These are phyloP conservation scores for Mycena filopes DNA, from an alignment of 768 basidiomycete species.

Conservation along the genomic window DNA sequence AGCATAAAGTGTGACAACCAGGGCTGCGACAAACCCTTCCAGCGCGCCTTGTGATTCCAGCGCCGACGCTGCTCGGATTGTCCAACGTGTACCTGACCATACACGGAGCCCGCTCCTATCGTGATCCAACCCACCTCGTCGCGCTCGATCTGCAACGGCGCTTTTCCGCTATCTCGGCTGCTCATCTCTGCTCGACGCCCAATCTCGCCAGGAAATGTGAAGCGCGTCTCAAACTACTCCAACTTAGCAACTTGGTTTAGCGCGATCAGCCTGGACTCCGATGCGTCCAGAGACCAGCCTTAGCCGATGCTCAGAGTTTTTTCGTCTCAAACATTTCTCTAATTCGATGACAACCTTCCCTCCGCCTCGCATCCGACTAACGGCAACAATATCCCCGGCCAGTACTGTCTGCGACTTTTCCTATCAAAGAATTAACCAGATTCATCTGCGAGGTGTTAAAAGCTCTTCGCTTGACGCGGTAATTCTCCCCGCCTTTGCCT, in stretches of 20 bases:
- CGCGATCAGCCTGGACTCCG: conserved; percentile 30
- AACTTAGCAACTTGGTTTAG: conserved; percentile 25
- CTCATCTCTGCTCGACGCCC: conserved; percentile 12
- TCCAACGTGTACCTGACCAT: conserved; percentile 18
- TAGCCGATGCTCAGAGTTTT: too few species aligned
- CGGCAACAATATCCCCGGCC: conserved; percentile 41
- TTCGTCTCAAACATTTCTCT: conserved; percentile 42
- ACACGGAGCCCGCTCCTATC: conserved; percentile 37
- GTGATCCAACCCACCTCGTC: conserved; percentile 32
- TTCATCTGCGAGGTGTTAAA: conserved; percentile 32
- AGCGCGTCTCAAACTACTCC: conserved; percentile 26
- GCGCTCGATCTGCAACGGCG: conserved; percentile 14
- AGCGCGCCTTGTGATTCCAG: too few species aligned
- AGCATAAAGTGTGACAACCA: conserved; percentile 25
- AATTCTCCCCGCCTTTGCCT: conserved; percentile 25
- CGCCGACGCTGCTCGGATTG: conserved; percentile 7
- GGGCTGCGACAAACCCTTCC: conserved; percentile 6
- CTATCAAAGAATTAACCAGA: conserved; percentile 26
- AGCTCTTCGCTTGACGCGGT: conserved; percentile 8
- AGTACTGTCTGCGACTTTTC: conserved; percentile 23
- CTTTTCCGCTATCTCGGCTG: conserved; percentile 19
- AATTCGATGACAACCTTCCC: conserved; percentile 43
- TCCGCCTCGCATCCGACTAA: conserved; percentile 38
- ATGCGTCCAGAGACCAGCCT: conserved; percentile 22
- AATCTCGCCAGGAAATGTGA: background rate